Evolutionary conservation across 371 early-diverging fungal species (phyloP), one percentile per base, ranked within the genome.

Genomic region (Mucor indicus): DNA sequence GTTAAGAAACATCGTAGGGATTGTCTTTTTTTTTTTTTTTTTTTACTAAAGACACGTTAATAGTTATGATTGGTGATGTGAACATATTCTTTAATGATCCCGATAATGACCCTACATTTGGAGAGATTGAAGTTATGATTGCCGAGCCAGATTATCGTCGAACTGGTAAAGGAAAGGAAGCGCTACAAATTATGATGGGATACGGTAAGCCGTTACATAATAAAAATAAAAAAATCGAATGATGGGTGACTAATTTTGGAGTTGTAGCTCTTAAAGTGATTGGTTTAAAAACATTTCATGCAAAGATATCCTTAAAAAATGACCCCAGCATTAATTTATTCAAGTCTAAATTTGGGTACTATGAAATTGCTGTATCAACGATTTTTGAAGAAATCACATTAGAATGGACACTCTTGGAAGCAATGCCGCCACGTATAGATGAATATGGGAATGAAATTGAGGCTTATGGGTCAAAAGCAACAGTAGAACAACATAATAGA

Each of bases 71-170:
- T 31, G 96, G 96, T 0, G 96, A 96, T 65, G 92, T 93, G 20
- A 96, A 96, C 60, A 83, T 95, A 29, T 96, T 89, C 57, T 81
- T 92, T 37, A 94, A 90, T 61, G 90, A 91, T 64, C 72, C 69
- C 25, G 82, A 89, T 37, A 65, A 79, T 31, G 84, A 84, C 54
- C 67, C 66, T n/a, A 66, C 72, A 3, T 79, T 81, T 40, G 93
- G 91, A 9, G 96, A 96, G 60, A 84, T 96, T 41, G 95, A 95
- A 53, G 82, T 93, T 13, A 96, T 96, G 96, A 84, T 96, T 59
- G 96, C 96, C 15, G 94, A 87, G 70, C 71, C 72, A 44, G 55
- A 38, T 2, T 76, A 69, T 47, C 64, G 92, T 16, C 75, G 90
- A 20, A 69, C 69, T 19, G 91, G 91, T 3, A 46, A 79, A 40